phyloP scores from a whole-genome alignment of 495 filamentous ascomycete species.

The Talaromyces liani region DNA sequence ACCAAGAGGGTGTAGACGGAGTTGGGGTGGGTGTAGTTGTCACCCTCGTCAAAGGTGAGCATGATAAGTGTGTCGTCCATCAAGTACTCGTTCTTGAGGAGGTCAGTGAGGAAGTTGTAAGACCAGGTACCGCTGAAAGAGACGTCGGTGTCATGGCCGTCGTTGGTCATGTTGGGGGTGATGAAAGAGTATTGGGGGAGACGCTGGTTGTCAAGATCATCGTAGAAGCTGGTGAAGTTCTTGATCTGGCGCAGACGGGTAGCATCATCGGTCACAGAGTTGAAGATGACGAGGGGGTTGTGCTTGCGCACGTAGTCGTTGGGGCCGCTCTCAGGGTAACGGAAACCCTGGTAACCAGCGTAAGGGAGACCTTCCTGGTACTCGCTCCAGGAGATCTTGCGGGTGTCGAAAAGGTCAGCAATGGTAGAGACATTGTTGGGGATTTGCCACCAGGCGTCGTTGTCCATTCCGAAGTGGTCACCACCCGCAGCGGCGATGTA shows the following conservation, averaged over 20 bases:
- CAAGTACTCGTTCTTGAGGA: constrained; percentile 58
- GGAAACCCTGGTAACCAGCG: constrained; percentile 55
- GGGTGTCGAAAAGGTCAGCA: constrained; percentile 61
- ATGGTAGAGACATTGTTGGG: constrained; percentile 59
- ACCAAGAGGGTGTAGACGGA: constrained; percentile 54
- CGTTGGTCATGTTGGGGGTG: constrained; percentile 70
- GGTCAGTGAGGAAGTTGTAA: constrained; percentile 49
- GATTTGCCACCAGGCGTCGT: constrained; percentile 51
- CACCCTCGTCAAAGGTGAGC: constrained; percentile 62
- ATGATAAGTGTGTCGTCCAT: constrained; percentile 61
- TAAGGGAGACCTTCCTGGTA: constrained; percentile 67
- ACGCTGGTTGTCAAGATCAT: constrained; percentile 47
- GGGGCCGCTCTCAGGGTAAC: constrained; percentile 44
- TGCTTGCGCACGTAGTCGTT: constrained; percentile 73
- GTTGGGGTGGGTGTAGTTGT: constrained; percentile 48
- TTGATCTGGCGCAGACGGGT: constrained; percentile 57
- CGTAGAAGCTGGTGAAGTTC: constrained; percentile 56
- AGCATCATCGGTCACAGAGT: constrained; percentile 47
- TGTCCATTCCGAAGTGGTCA: constrained; percentile 63
- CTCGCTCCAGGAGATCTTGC: constrained; percentile 57
- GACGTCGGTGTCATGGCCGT: constrained; percentile 62
- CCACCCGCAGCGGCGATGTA: constrained; percentile 56
- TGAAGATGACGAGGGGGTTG: constrained; percentile 55
- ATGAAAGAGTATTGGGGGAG: constrained; percentile 70
- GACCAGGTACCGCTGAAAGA: constrained; percentile 53